Conservation (phyloP, 176 grass and related monocot species). For the Oryza nivara region DNA sequence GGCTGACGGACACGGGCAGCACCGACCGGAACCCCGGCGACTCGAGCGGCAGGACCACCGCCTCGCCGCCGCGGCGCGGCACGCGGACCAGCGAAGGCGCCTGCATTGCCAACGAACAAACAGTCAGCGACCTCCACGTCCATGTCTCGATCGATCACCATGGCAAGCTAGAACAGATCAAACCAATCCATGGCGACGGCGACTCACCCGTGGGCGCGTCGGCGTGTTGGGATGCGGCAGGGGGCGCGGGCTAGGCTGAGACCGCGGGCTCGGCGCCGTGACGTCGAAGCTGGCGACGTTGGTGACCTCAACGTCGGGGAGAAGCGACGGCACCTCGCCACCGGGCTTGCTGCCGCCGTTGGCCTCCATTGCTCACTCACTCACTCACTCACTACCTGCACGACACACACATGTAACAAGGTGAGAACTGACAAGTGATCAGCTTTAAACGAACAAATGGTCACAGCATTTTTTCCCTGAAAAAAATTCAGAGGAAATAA, state of each 20-base stretch:
- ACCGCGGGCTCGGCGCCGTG: conserved; percentile 3
- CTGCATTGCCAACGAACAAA: background rate
- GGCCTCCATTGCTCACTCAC: conserved; percentile 20
- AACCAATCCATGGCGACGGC: background rate
- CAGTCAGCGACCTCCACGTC: background rate
- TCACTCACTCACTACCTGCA: background rate
- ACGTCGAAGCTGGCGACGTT: conserved; percentile 44
- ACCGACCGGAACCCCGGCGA: conserved; percentile 37
- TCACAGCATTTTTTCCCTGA: background rate
- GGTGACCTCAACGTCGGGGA: conserved; percentile 43
- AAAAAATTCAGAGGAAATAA: background rate
- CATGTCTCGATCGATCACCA: background rate
- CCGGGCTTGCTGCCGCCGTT: background rate
- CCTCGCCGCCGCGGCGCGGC: conserved; percentile 25
- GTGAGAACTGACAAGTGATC: background rate
- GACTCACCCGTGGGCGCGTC: background rate
- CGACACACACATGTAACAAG: background rate
- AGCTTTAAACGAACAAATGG: background rate
- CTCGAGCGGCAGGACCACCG: conserved; percentile 30
- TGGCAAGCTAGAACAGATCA: background rate
- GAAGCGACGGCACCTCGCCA: conserved; percentile 44
- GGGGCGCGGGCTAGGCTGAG: background rate
- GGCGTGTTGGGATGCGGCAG: background rate
- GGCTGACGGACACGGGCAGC: conserved; percentile 68
- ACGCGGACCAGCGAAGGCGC: conserved; percentile 37